Percentiles rank a stretch among this genome's conserved stretches.
phyloP scores from a whole-genome alignment of 306 rosid species.

The Argentina anserina region DNA sequence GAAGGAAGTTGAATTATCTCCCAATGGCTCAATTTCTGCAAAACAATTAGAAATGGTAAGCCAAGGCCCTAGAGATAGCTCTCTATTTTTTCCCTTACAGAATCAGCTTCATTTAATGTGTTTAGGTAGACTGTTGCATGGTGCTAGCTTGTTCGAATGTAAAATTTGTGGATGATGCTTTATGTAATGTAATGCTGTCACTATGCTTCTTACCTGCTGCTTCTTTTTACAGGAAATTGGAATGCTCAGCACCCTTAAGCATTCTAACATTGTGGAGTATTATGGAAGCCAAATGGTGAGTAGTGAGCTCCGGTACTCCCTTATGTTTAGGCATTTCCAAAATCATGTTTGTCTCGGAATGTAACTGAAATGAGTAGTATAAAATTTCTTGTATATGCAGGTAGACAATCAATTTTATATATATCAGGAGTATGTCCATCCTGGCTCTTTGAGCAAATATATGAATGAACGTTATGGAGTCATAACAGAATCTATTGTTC shows the following conservation, averaged over 20 bases:
- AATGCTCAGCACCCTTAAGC: conserved; percentile 75
- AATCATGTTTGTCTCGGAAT: conserved; percentile 11
- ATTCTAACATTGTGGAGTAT: conserved; percentile 89
- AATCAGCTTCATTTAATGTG: not conserved
- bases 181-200: conserved; percentile 3
- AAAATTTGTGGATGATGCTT: not conserved
- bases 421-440: conserved; percentile 87
- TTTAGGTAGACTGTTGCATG: not conserved
- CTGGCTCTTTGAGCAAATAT: conserved; percentile 85
- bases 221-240: conserved; percentile 66
- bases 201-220: conserved; percentile 17
- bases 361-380: not conserved
- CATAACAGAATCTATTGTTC: conserved; percentile 83
- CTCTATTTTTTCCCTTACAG: not conserved
- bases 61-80: not conserved
- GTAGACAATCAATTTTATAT: conserved; percentile 72
- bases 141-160: not conserved
- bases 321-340: conserved; percentile 20
- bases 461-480: conserved; percentile 90
- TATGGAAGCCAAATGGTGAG: conserved; percentile 88
- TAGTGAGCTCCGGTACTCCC: conserved; percentile 19
- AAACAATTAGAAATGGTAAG: conserved; percentile 61
- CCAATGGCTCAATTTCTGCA: conserved; percentile 79
- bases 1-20: conserved; percentile 86
- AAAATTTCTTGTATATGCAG: conserved; percentile 39